Base-by-base conservation (phyloP, 371 early-diverging fungal species). In the Mucor indicus region DNA sequence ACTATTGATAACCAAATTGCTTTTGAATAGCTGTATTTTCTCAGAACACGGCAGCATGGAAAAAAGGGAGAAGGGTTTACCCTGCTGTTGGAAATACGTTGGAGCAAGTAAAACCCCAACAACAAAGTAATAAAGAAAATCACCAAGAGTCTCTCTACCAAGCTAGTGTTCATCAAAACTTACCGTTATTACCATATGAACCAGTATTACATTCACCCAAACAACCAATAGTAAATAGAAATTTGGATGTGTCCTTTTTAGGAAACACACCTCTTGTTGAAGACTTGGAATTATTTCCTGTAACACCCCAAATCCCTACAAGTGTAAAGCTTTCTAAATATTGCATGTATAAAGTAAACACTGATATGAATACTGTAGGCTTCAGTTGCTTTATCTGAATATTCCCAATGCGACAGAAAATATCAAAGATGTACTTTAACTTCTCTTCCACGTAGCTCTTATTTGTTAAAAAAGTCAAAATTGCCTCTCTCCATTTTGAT, bases 381-480 rank as follows among this genome's bases (percentile, higher is more conserved):
- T 1, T 48, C 79, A 2, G 69, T 67, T 7, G 77, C 78, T 4
- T 47, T 65, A 11, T 69, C 78, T 16, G 50, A 55, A 10, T 25
- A 58, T 16, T 49, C 60, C n/a, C 79, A 82, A 53, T 79, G 79
- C 42, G 55, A 59, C 15, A 60, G 85, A 6, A 41, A 47, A 3
- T 81, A 85, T 58, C 81, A 87, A 58, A 69, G 92, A 24, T 83
- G 79, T 50, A 92, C 93, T 6, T 53, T 92, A 3, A 87, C 85
- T 37, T 75, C 80, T 12, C 60, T 91, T 22, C 92, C 92, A 17
- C 64, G 69, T 38, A 80, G 78, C 3, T 69, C 71, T 24, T 55
- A 67, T 22, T 50, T 89, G 9, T 55, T 90, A 44, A 74, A 69
- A 52, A 86, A 84, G 57, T 73, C 83, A 9, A 84, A 76, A 50